Percentiles rank a stretch among this genome's conserved stretches.
These are phyloP conservation scores for Solanum piurae DNA, from an alignment of 257 asterid genomes.

Conservation along the genomic window DNA sequence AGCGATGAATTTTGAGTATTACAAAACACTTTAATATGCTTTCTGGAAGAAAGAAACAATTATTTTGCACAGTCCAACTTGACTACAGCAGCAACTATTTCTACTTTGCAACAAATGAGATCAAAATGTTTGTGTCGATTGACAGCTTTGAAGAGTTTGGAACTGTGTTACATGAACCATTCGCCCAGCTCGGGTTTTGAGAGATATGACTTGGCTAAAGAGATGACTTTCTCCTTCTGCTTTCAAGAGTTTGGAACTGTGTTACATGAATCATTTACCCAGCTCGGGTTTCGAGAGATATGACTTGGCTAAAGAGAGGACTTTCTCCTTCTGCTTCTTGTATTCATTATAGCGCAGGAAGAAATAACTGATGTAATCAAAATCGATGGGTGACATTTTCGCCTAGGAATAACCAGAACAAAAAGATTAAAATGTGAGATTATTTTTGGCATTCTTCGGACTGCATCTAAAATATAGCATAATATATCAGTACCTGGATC, in stretches of 20 bases:
- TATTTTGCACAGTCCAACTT: neutral
- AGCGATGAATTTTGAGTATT: neutral
- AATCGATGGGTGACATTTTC: slow-evolving; percentile 84
- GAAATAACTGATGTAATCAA: slow-evolving; percentile 75
- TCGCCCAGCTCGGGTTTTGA: neutral
- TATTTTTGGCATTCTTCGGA: neutral
- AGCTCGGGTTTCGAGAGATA: neutral
- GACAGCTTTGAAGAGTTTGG: neutral
- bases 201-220: slow-evolving; percentile 28
- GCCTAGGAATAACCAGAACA: slow-evolving; percentile 40
- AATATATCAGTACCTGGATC: slow-evolving; percentile 56
- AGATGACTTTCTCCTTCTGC: slow-evolving; percentile 40
- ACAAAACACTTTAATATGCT: neutral
- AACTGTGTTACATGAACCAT: neutral
- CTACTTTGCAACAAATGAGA: neutral
- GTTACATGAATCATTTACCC: neutral
- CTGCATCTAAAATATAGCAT: neutral
- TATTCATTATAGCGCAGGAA: slow-evolving; percentile 64
- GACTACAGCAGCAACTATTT: neutral
- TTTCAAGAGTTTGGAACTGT: slow-evolving; percentile 3
- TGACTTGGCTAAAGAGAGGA: slow-evolving; percentile 30
- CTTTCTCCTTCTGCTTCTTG: slow-evolving; percentile 57
- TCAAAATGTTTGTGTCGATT: neutral
- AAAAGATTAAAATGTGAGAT: neutral
- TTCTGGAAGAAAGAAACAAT: neutral